Evolutionary conservation across 768 basidiomycete genomes (phyloP).

Genomic region (Multifurca ochricompacta): DNA sequence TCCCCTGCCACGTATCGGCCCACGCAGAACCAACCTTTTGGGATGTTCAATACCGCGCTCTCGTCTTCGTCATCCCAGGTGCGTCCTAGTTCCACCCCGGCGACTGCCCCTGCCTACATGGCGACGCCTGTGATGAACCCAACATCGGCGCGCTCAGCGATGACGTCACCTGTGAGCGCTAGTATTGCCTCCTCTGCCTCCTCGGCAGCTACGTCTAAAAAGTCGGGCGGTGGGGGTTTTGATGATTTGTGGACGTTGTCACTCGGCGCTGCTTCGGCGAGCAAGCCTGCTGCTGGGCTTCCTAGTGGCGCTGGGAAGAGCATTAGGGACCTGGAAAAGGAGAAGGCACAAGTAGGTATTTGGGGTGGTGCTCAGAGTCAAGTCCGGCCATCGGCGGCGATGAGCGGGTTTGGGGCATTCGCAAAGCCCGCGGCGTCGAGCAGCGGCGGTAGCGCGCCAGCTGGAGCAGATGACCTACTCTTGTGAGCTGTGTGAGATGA

Average conservation of each 20-base stretch:
- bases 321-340: constrained; percentile 84
- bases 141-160: constrained; percentile 25
- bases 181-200: constrained; percentile 14
- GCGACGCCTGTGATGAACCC: constrained; percentile 15
- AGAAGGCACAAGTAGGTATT: constrained; percentile 72
- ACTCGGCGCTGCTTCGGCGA: constrained; percentile 38
- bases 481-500: constrained; percentile 24
- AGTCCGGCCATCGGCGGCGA: constrained; percentile 22
- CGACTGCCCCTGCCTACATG: not conserved
- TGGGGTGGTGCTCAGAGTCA: constrained; percentile 52
- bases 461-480: constrained; percentile 35
- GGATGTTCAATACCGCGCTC: constrained; percentile 1
- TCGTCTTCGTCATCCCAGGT: constrained; percentile 10
- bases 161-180: constrained; percentile 17
- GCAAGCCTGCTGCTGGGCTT: constrained; percentile 29
- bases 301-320: constrained; percentile 49
- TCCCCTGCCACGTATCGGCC: not conserved
- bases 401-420: constrained; percentile 26
- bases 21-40: constrained; percentile 3
- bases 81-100: constrained; percentile 16
- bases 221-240: constrained; percentile 50
- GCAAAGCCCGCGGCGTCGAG: constrained; percentile 22
- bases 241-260: constrained; percentile 88
- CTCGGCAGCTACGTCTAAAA: constrained; percentile 26
- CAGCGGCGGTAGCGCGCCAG: constrained; percentile 19